Evolutionary conservation across 2,329 filamentous ascomycete genomes (phyloP), one percentile per base, ranked within the genome.

Genomic region (Truncatella angustata): DNA sequence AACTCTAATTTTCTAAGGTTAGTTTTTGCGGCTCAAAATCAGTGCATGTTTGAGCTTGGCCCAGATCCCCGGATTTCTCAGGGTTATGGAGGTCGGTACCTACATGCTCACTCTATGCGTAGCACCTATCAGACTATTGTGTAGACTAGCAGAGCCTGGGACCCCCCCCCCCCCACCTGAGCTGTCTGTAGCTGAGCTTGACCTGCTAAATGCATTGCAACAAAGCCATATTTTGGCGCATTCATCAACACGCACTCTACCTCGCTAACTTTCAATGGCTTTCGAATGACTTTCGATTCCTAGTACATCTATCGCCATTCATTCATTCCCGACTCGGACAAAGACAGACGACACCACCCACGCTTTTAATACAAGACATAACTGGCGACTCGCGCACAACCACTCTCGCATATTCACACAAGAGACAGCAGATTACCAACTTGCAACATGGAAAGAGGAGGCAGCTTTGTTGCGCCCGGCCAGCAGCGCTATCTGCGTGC

Each of bases 401-500:
- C n/a, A n/a, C n/a, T n/a, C n/a, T n/a, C n/a, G n/a, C n/a, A n/a
- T n/a, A n/a, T n/a, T n/a, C n/a, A n/a, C n/a, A n/a, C n/a, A n/a
- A n/a, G 28, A 23, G 24, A 11, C n/a, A 1, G 18, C 23, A 14
- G 28, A 21, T 21, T n/a, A n/a, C 44, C n/a, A 32, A 5, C 44
- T 47, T 35, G 28, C 36, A 50, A 9, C 36, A 50, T 50, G 47
- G 47, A 50, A 20, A 21, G 35, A 50, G 30, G 28, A 23, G 47
- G 47, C n/a, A 87, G 85, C 70, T 91, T 84, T 70, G 86, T 91
- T 56, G 74, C 88, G 14, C 81, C 88, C 5, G 80, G 78, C 68
- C 89, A 94, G 73, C 85, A 88, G 75, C 90, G 92, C 73, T 86
- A 90, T 69, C 82, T 96, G 61, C 92, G 94, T 73, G 94, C 94